These are phyloP conservation scores for Euphrasia arctica DNA, from an alignment of 305 asterid species.

Conservation along the genomic window DNA sequence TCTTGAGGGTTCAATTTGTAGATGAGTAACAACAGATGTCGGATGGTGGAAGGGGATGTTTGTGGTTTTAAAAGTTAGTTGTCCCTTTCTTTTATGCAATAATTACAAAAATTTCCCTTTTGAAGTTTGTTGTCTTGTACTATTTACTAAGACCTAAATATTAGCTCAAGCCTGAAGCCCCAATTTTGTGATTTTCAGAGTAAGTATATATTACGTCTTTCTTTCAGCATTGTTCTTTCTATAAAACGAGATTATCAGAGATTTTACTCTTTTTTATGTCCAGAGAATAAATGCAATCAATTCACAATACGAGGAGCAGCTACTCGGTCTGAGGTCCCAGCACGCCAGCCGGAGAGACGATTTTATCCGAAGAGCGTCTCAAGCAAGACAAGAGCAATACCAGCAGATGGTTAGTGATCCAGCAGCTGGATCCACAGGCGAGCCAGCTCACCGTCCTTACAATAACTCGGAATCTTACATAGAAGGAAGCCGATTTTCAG, in stretches of 20 bases:
- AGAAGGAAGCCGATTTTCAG: conserved; percentile 51
- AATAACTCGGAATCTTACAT: conserved; percentile 60
- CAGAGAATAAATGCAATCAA: conserved; percentile 79
- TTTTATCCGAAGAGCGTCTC: conserved; percentile 71
- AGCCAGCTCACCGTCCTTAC: conserved; percentile 47
- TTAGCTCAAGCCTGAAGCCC: too few species aligned
- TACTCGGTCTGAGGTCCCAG: conserved; percentile 64
- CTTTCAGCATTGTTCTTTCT: not conserved
- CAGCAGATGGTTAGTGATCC: conserved; percentile 53
- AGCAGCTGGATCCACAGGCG: conserved; percentile 40
- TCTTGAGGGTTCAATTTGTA: too few species aligned
- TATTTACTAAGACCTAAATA: too few species aligned
- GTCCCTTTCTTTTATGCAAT: too few species aligned
- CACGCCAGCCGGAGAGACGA: conserved; percentile 78
- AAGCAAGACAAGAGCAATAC: conserved; percentile 71
- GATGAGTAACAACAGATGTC: too few species aligned
- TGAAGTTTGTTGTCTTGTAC: too few species aligned
- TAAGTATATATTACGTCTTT: too few species aligned
- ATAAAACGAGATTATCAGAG: not conserved
- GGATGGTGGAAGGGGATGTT: too few species aligned
- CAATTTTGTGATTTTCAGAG: too few species aligned
- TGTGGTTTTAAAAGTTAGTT: too few species aligned
- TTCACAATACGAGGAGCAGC: conserved; percentile 71
- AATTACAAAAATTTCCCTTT: too few species aligned
- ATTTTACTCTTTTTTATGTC: not conserved